Percentiles rank a stretch among this genome's conserved stretches.
phyloP scores from a whole-genome alignment of 345 rosid species.

The Camelina neglecta region DNA sequence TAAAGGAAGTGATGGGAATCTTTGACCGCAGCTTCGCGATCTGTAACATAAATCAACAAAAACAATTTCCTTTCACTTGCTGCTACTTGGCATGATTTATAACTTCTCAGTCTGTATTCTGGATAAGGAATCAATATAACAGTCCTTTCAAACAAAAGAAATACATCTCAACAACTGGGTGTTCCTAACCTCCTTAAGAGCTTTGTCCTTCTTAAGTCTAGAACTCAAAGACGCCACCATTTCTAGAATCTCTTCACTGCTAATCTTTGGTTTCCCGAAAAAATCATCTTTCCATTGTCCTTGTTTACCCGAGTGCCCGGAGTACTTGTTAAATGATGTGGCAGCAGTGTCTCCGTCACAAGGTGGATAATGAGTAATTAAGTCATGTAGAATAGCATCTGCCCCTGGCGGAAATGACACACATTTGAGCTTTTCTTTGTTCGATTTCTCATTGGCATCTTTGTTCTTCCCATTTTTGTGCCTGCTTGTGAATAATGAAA shows the following conservation, averaged over 20 bases:
- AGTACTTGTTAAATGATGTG: constrained; percentile 44
- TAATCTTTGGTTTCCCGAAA: constrained; percentile 63
- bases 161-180: constrained; percentile 22
- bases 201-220: constrained; percentile 53
- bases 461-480: no score
- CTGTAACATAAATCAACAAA: constrained; percentile 55
- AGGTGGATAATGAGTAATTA: constrained; percentile 75
- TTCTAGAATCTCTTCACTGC: constrained; percentile 54
- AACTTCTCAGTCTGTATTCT: constrained; percentile 12
- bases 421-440: no score
- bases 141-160: constrained; percentile 15
- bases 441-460: no score
- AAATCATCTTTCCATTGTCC: constrained; percentile 60
- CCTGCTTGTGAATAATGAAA: no score
- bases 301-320: constrained; percentile 44
- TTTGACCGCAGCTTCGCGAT: constrained; percentile 63
- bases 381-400: constrained; percentile 60
- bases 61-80: constrained; percentile 31
- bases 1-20: constrained; percentile 86
- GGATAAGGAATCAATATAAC: background rate
- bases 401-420: constrained; percentile 59
- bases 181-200: constrained; percentile 69
- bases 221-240: constrained; percentile 64
- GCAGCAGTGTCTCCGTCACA: constrained; percentile 59
- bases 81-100: constrained; percentile 30